A percentile compares a stretch with the other conserved stretches of the same genome.
Evolutionary conservation across 2,329 filamentous ascomycete genomes (phyloP).

Genomic region (Apiospora koreana): DNA sequence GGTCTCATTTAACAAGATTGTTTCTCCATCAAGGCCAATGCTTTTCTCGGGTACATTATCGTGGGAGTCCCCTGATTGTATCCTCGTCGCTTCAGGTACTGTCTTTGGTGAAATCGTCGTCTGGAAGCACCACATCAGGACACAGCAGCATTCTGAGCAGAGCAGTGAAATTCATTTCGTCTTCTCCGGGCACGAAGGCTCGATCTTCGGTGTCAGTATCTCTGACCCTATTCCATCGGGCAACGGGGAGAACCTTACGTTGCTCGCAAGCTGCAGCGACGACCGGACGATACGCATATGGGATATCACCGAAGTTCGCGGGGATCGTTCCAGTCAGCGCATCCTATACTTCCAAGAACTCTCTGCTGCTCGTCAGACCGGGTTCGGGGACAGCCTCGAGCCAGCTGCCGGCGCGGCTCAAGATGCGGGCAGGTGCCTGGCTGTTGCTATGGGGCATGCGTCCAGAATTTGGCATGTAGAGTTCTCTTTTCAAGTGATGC

Average conservation of each 20-base stretch:
- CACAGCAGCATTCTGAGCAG: slow-evolving; percentile 11
- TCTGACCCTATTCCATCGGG: slow-evolving; percentile 54
- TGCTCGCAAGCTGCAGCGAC: slow-evolving; percentile 93
- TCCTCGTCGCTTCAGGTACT: slow-evolving; percentile 85
- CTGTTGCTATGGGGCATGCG: slow-evolving; percentile 79
- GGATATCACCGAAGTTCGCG: slow-evolving; percentile 67
- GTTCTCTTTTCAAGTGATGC: slow-evolving; percentile 51
- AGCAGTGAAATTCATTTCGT: slow-evolving; percentile 50
- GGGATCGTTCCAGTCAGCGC: slow-evolving; percentile 31
- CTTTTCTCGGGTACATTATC: slow-evolving; percentile 81
- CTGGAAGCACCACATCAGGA: slow-evolving; percentile 66
- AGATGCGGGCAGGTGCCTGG: slow-evolving; percentile 50
- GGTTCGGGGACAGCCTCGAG: slow-evolving; percentile 54
- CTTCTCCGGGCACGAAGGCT: slow-evolving; percentile 79
- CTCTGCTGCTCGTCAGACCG: slow-evolving; percentile 55
- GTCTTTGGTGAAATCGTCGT: slow-evolving; percentile 93
- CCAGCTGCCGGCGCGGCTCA: slow-evolving; percentile 27
- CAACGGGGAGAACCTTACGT: slow-evolving; percentile 45
- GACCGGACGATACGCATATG: slow-evolving; percentile 88
- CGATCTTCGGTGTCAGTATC: slow-evolving; percentile 86
- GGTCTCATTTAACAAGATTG: slow-evolving; percentile 49
- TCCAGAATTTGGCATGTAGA: slow-evolving; percentile 88
- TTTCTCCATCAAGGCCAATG: slow-evolving; percentile 75
- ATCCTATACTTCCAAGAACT: slow-evolving; percentile 26
- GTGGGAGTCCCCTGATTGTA: slow-evolving; percentile 56